Percentiles rank a stretch among this genome's conserved stretches.
phyloP scores from a whole-genome alignment of 148 eudicot species.

The Dianthus caryophyllus region DNA sequence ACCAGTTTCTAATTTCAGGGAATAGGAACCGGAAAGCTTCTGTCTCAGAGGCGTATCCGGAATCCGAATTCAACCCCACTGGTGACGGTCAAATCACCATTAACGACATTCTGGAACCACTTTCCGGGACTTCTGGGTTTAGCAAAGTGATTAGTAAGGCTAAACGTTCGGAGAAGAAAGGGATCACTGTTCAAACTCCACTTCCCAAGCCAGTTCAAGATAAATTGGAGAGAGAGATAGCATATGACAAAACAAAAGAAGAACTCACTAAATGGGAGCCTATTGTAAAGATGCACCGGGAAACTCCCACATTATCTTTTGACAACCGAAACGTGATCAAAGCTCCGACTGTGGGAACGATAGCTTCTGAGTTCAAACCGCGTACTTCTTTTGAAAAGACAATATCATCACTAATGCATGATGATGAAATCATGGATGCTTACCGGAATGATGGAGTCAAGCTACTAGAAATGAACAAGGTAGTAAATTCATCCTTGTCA shows the following conservation, averaged over 20 bases:
- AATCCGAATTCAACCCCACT: slow-evolving; percentile 85
- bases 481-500: slow-evolving; percentile 24
- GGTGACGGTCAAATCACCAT: slow-evolving; percentile 62
- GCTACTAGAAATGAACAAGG: slow-evolving; percentile 90
- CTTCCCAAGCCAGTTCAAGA: slow-evolving; percentile 67
- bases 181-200: slow-evolving; percentile 51
- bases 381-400: slow-evolving; percentile 78
- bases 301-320: slow-evolving; percentile 73
- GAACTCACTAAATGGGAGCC: slow-evolving; percentile 70
- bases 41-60: slow-evolving; percentile 78
- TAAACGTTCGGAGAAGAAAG: slow-evolving; percentile 45
- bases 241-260: slow-evolving; percentile 53
- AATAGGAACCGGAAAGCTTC: slow-evolving; percentile 47
- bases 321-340: slow-evolving; percentile 47
- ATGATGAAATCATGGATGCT: slow-evolving; percentile 67
- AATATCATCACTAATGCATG: slow-evolving; percentile 59
- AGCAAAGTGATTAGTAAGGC: slow-evolving; percentile 51
- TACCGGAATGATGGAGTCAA: slow-evolving; percentile 80
- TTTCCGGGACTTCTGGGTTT: slow-evolving; percentile 49
- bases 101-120: slow-evolving; percentile 71
- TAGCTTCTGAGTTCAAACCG: slow-evolving; percentile 91
- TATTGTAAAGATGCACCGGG: slow-evolving; percentile 72
- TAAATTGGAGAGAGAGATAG: slow-evolving; percentile 59
- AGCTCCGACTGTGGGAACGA: slow-evolving; percentile 81
- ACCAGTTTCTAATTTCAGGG: slow-evolving; percentile 34